Base-by-base conservation (phyloP, 2,329 filamentous ascomycete species). In the Paecilomyces sp. region DNA sequence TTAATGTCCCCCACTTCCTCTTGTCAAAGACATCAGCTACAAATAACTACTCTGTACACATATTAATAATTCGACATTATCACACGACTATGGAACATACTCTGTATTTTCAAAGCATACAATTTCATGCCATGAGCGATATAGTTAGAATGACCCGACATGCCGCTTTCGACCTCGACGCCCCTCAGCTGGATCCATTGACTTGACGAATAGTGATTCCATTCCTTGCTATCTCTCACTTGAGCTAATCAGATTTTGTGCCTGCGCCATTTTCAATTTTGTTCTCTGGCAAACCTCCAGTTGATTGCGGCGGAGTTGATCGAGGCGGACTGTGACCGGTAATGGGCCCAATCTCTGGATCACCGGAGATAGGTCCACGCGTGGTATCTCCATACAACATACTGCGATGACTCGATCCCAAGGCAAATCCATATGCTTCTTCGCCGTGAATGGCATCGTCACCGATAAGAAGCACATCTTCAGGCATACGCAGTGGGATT, bases 371-470 rank as follows among this genome's bases (percentile, higher is more conserved):
- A 47, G 41, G 41, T 18, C 41, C 41, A 15, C 41, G 41, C 7
- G 41, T 47, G 2, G 41, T 47, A 47, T 47, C 41, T 22, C 41
- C n/a, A 15, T 57, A 50, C n/a, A 57, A 31, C 15, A 57, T 24
- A 31, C 41, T 58, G 36, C 30, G 57, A 28, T 54, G 50, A 36
- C 50, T 22, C 60, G 41, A n/a, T 18, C 41, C 63, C 15, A 63
- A 64, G 41, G 73, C 73, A 5, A 70, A 58, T 5, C 58, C 70
- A 56, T 77, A 78, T 3, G 79, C 75, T 31, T 74, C 74, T 65
- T 82, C 80, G 53, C 80, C 79, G 63, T 82, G 79, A 30, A 80
- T 69, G 18, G 77, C 76, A 60, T 78, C 78, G 63, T 82, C 80
- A 24, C 80, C 80, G 25, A 79, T 69, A 22, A 78, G 60, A 34